Evolutionary conservation across 2,329 filamentous ascomycete species (phyloP).

Genomic region (Dactylellina sp.): DNA sequence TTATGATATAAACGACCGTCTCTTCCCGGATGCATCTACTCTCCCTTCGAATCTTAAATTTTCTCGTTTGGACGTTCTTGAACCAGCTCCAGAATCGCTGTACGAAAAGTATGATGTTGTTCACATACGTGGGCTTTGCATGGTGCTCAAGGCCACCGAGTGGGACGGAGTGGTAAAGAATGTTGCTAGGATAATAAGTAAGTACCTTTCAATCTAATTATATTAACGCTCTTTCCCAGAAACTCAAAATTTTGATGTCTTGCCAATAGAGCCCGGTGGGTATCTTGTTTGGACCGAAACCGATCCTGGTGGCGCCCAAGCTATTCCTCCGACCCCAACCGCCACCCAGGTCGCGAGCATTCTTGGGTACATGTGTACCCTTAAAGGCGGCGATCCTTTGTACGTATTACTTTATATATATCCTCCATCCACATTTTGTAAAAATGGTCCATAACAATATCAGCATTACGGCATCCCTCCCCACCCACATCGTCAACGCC

Average conservation of each 20-base stretch:
- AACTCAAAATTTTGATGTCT: not conserved
- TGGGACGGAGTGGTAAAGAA: constrained; percentile 39
- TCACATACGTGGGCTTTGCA: constrained; percentile 34
- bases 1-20: constrained; percentile 32
- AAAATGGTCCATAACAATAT: not conserved
- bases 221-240: no score
- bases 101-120: constrained; percentile 42
- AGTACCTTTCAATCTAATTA: not conserved
- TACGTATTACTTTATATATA: constrained; percentile 11
- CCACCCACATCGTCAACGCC: constrained; percentile 17
- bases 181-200: constrained; percentile 38
- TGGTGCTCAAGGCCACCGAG: constrained; percentile 27
- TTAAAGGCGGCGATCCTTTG: constrained; percentile 42
- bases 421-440: not conserved
- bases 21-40: constrained; percentile 37
- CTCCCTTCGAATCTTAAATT: constrained; percentile 34
- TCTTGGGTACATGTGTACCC: constrained; percentile 34
- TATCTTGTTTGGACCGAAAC: constrained; percentile 46
- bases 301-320: constrained; percentile 24
- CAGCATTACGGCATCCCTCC: constrained; percentile 11
- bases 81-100: constrained; percentile 19
- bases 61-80: constrained; percentile 27
- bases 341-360: constrained; percentile 9
- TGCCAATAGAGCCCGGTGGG: constrained; percentile 26
- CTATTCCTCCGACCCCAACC: constrained; percentile 27